phyloP scores from a whole-genome alignment of 148 eudicot genomes.

The Limonium bicolor region DNA sequence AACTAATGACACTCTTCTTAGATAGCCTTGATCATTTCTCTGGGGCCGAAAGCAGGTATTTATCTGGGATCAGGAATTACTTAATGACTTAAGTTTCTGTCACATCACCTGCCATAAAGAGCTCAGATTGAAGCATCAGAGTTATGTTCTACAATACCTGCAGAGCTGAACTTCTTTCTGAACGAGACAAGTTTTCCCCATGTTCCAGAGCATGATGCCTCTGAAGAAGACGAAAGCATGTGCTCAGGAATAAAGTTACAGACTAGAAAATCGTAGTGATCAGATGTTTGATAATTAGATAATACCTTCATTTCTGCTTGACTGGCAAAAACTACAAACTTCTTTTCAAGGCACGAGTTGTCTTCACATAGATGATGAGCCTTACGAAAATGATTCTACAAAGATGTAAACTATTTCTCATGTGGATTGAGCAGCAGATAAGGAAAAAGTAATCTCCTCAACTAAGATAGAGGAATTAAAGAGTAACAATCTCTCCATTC shows the following conservation, averaged over 20 bases:
- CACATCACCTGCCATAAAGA: too few relatives aligned
- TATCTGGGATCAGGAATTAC: too few relatives aligned
- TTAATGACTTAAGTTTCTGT: too few relatives aligned
- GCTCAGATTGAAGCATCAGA: too few relatives aligned
- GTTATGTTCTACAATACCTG: slow-evolving; percentile 40
- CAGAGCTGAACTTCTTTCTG: slow-evolving; percentile 50
- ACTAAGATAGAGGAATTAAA: neutral
- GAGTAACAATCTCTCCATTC: too few relatives aligned
- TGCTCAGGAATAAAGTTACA: neutral
- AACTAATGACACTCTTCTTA: slow-evolving; percentile 27
- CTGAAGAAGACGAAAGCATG: slow-evolving; percentile 18
- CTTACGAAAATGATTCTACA: slow-evolving; percentile 61
- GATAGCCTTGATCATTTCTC: slow-evolving; percentile 12
- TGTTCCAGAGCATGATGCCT: slow-evolving; percentile 72
- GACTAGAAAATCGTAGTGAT: neutral
- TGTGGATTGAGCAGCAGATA: too few relatives aligned
- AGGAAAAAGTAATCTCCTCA: too few relatives aligned
- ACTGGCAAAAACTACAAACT: slow-evolving; percentile 54
- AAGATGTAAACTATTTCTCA: too few relatives aligned
- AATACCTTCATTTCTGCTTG: slow-evolving; percentile 77
- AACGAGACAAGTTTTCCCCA: slow-evolving; percentile 62
- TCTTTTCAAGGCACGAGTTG: slow-evolving; percentile 67
- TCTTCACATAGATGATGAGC: slow-evolving; percentile 79
- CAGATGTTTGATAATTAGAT: neutral
- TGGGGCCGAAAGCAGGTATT: slow-evolving; percentile 47